phyloP scores from a whole-genome alignment of 768 basidiomycete genomes.

The Tulasnella sp. region DNA sequence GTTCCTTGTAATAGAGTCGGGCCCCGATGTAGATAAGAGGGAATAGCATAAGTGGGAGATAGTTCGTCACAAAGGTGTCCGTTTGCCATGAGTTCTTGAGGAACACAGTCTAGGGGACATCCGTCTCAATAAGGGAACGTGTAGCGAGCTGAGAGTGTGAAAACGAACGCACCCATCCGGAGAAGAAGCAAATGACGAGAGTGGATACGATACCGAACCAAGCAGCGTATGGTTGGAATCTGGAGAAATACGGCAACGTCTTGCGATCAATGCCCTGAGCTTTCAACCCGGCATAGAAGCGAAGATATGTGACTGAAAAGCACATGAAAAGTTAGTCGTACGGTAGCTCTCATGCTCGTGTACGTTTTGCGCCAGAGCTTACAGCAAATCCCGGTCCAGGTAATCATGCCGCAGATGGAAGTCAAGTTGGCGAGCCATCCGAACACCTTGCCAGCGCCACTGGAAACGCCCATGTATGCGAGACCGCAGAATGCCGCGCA shows the following conservation, averaged over 20 bases:
- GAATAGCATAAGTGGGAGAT: conserved; percentile 57
- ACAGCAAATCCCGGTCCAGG: conserved; percentile 63
- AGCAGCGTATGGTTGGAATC: conserved; percentile 37
- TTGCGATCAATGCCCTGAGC: conserved; percentile 65
- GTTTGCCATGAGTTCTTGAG: conserved; percentile 34
- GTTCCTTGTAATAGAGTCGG: conserved; percentile 41
- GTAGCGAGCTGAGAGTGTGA: conserved; percentile 3
- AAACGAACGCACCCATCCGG: conserved; percentile 1
- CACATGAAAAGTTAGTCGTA: background rate
- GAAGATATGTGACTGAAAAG: conserved; percentile 47
- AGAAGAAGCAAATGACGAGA: conserved; percentile 23
- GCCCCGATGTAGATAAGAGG: conserved; percentile 58
- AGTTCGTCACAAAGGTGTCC: conserved; percentile 73
- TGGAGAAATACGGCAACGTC: conserved; percentile 57
- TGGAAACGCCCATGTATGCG: conserved; percentile 70
- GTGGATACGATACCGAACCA: conserved; percentile 26
- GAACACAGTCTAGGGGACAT: conserved; percentile 27
- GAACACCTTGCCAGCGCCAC: conserved; percentile 43
- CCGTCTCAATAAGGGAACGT: background rate
- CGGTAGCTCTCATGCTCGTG: background rate
- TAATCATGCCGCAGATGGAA: conserved; percentile 47
- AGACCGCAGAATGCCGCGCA: conserved; percentile 54
- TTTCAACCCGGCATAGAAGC: conserved; percentile 77
- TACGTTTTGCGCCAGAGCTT: background rate
- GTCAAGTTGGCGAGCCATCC: conserved; percentile 59